phyloP scores from a whole-genome alignment of 2,329 filamentous ascomycete genomes.

The Hymenoscyphus fraxineus region DNA sequence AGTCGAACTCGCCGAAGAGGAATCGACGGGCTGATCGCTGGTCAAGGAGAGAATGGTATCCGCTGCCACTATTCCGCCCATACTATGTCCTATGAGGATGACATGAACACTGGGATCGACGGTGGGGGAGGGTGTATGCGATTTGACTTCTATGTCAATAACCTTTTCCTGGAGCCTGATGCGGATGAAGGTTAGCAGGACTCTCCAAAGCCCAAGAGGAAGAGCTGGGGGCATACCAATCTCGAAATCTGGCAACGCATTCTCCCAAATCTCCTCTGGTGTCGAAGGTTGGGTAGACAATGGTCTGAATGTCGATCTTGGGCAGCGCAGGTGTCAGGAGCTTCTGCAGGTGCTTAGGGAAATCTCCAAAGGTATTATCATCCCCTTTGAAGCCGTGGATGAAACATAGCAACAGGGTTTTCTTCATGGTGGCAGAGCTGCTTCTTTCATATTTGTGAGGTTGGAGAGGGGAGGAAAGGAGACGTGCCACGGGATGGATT shows the following conservation, averaged over 20 bases:
- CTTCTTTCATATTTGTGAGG: conserved; percentile 1
- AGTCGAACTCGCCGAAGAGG: conserved; percentile 12
- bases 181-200: neutral
- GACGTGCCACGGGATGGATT: neutral
- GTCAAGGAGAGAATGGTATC: conserved; percentile 74
- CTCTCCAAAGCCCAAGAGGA: neutral
- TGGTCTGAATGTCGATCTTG: conserved; percentile 60
- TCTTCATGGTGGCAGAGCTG: conserved; percentile 55
- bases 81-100: conserved; percentile 81
- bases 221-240: conserved; percentile 51
- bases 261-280: conserved; percentile 72
- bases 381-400: conserved; percentile 88
- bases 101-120: conserved; percentile 81
- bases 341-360: conserved; percentile 67
- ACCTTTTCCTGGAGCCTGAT: conserved; percentile 81
- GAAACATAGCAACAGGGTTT: conserved; percentile 76
- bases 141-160: conserved; percentile 87
- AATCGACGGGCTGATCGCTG: conserved; percentile 27
- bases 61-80: conserved; percentile 90
- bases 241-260: conserved; percentile 68
- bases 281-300: conserved; percentile 78
- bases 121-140: conserved; percentile 75
- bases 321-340: conserved; percentile 64
- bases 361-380: conserved; percentile 73
- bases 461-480: no score